phyloP scores from a whole-genome alignment of 2,329 filamentous ascomycete genomes.

The Ascochyta viciae-villosae region DNA sequence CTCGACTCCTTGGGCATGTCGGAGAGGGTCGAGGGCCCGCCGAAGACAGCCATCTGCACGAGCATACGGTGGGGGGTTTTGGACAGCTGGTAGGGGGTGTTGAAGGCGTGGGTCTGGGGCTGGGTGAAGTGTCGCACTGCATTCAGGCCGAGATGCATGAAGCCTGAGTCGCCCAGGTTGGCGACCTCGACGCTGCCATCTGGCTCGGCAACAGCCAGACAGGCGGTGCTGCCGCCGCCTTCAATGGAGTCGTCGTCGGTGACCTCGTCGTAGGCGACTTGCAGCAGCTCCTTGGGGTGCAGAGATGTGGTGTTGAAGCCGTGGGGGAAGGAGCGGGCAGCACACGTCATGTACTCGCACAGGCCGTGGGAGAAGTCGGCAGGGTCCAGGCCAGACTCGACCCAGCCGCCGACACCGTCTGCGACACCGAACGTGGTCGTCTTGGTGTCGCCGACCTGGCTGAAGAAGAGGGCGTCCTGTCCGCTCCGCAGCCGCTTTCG shows the following conservation, averaged over 20 bases:
- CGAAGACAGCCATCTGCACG: slow-evolving; percentile 81
- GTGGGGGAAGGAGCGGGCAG: slow-evolving; percentile 66
- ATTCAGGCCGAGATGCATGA: slow-evolving; percentile 83
- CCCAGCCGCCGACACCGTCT: slow-evolving; percentile 95
- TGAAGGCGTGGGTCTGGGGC: slow-evolving; percentile 95
- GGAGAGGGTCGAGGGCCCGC: slow-evolving; percentile 70
- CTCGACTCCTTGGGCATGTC: slow-evolving; percentile 87
- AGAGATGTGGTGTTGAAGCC: slow-evolving; percentile 52
- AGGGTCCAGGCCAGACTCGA: slow-evolving; percentile 89
- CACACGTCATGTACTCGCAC: slow-evolving; percentile 89
- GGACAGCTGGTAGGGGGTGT: slow-evolving; percentile 94
- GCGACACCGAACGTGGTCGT: slow-evolving; percentile 86
- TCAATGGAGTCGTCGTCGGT: slow-evolving; percentile 74
- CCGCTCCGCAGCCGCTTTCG: slow-evolving; percentile 76
- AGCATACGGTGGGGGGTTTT: slow-evolving; percentile 83
- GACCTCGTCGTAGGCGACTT: slow-evolving; percentile 83
- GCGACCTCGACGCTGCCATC: slow-evolving; percentile 84
- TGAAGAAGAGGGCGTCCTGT: slow-evolving; percentile 95
- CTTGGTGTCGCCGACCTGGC: slow-evolving; percentile 74
- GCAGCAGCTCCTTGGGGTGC: slow-evolving; percentile 74
- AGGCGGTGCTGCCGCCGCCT: slow-evolving; percentile 91
- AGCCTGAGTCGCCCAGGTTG: slow-evolving; percentile 95
- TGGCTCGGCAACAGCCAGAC: slow-evolving; percentile 77
- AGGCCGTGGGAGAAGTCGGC: slow-evolving; percentile 94
- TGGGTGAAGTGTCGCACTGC: slow-evolving; percentile 83